Base-by-base conservation (phyloP, 2,329 filamentous ascomycete genomes). In the Botrytis galanthina region DNA sequence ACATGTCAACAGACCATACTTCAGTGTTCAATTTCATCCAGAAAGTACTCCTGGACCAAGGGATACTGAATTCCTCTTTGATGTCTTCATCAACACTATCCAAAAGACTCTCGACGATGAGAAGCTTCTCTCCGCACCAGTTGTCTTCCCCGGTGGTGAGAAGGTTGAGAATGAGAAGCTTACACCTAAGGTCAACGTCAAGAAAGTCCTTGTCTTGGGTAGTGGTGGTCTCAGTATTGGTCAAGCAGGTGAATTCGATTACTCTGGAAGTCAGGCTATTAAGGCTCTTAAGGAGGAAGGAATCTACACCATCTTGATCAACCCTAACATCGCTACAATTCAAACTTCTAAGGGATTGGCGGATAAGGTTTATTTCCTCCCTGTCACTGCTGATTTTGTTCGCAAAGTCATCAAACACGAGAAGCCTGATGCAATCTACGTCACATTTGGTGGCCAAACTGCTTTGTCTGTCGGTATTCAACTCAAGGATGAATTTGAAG, bases 1-100 rank as follows among this genome's bases (percentile, higher is more conserved):
- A 83, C 94, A 98, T 82, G 85, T 88, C 67, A 89, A 86, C 82
- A 92, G 91, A 80, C 96, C 96, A 70, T 97, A 95, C 85, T 99
- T 99, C 87, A 98, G 94, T 86, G 96, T 98, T n/a, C 96, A 99
- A 82, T 99, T 99, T 85, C 96, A 99, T 81, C 96, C 96, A 0
- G 96, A 99, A 84, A 97, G 95, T 86, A 97, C 94, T 1, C 96
- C 96, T 4, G 96, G 96, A 73, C 96, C 96, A 70, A 90, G 94
- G 51, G 96, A 99, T 82, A 99, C 96, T 42, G 96, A 99, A 82
- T 98, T 93, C 81, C 87, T 99, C 39, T 99, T 99, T 77, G 95
- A 99, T 83, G 94, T 98, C 76, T 99, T 99, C 86, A 93, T 99
- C 81, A 85, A 92, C 84, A 92, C 94, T 32, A 93, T 98, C 77